These are phyloP conservation scores for Lachnellula hyalina DNA, from an alignment of 2,329 filamentous ascomycete species.

Conservation along the genomic window DNA sequence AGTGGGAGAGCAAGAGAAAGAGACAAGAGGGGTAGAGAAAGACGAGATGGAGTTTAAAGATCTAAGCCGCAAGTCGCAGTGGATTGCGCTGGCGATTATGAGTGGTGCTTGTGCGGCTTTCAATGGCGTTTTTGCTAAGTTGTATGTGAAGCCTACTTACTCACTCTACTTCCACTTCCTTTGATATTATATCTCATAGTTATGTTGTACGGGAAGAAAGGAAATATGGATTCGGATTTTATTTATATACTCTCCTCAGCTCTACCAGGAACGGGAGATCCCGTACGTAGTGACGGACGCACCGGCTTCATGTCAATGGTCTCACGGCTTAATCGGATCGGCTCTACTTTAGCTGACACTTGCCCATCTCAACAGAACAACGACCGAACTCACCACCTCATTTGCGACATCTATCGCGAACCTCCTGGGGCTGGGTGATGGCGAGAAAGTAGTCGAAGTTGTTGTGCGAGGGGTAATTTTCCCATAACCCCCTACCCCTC, in stretches of 20 bases:
- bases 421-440: constrained; percentile 38
- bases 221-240: background rate
- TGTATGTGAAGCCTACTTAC: constrained; percentile 46
- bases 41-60: constrained; percentile 25
- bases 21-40: constrained; percentile 1
- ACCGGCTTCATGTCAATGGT: background rate
- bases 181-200: background rate
- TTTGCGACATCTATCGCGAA: constrained; percentile 43
- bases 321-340: background rate
- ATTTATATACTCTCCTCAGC: too few species aligned
- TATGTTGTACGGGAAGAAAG: background rate
- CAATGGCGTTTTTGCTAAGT: constrained; percentile 70
- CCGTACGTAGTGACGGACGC: background rate
- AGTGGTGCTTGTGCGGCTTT: constrained; percentile 75
- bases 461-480: constrained; percentile 46
- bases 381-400: constrained; percentile 49
- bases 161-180: constrained; percentile 2
- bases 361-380: constrained; percentile 38
- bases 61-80: constrained; percentile 41
- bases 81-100: constrained; percentile 65
- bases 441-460: constrained; percentile 44
- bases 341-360: background rate
- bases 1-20: background rate
- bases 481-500: too few species aligned
- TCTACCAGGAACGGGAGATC: too few species aligned